Base-by-base conservation (phyloP, 2,329 filamentous ascomycete genomes). In the Colletotrichum cordylinicola region DNA sequence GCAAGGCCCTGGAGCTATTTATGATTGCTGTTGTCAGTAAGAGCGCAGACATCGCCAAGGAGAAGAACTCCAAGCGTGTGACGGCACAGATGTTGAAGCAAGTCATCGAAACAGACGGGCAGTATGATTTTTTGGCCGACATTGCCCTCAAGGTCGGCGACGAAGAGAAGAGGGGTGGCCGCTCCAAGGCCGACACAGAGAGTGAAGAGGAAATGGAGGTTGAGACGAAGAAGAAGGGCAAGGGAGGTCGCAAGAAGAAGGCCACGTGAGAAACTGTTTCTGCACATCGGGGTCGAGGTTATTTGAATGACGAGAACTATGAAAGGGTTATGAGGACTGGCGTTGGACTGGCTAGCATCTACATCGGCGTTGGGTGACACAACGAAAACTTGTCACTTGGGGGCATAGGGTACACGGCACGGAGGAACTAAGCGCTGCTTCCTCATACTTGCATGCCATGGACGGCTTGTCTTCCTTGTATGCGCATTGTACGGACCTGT, bases 21-120 rank as follows among this genome's bases (percentile, higher is more conserved):
- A 99, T 99, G 97, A 95, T 98, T 78, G 93, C 95, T 56, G 90
- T 99, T 72, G 96, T 98, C 77, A 93, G 93, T 33, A 96, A 96
- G 83, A 96, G 96, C 73, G 96, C 97, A 64, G 92, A 94, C 68
- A 93, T 98, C 79, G 96, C 97, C 67, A 92, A 91, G 79, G 91
- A 94, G 76, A 95, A 94, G 83, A 94, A 93, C 78, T 96, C 95
- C 1, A 98, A 98, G 86, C 92, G 96, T 78, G 95, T 99, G 79
- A 96, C 95, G 18, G 95, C 96, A 2, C 90, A 93, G 72, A 98
- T 98, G 90, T 90, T 99, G 79, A 98, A 98, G 87, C 92, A 95
- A 78, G 96, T 97, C 13, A 93, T 99, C 55, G 92, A 94, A 83
- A 93, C 93, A 31, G 95, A 98, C 82, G 95, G 97, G 78, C 95